Percentiles rank a stretch among this genome's conserved stretches.
Evolutionary conservation across 225 moss, liverwort and hornwort species (phyloP).

Genomic region (Anthoceros angustus): DNA sequence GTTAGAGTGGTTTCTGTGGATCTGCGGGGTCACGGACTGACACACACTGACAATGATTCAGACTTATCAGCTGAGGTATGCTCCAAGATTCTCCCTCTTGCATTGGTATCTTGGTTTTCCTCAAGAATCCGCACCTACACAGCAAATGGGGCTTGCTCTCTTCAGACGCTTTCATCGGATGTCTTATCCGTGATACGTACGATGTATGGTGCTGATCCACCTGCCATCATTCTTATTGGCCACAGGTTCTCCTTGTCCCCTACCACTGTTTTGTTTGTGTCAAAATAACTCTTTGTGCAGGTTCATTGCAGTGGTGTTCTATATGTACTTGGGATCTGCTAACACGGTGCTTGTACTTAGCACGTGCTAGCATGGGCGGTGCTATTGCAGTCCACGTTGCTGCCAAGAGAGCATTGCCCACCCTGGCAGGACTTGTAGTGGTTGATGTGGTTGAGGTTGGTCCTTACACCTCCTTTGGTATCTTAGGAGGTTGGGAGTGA

Average conservation of each 20-base stretch:
- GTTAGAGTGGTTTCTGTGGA: slow-evolving; percentile 89
- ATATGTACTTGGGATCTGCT: no score
- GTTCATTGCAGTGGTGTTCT: no score
- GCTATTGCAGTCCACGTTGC: slow-evolving; percentile 85
- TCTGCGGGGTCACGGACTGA: slow-evolving; percentile 79
- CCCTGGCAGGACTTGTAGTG: slow-evolving; percentile 83
- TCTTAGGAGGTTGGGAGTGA: no score
- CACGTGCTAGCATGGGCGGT: slow-evolving; percentile 83
- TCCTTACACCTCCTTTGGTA: background rate
- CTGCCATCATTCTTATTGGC: slow-evolving; percentile 77
- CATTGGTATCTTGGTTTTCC: background rate
- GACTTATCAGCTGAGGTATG: slow-evolving; percentile 90
- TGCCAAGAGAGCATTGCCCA: slow-evolving; percentile 61
- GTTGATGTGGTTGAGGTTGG: slow-evolving; percentile 97
- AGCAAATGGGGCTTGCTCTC: no score
- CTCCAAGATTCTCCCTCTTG: slow-evolving; percentile 14
- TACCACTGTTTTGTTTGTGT: background rate
- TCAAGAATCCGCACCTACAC: no score
- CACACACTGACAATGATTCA: slow-evolving; percentile 46
- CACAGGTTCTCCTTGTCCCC: slow-evolving; percentile 42
- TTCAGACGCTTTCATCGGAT: slow-evolving; percentile 67
- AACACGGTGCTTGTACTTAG: slow-evolving; percentile 25
- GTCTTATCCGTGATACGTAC: slow-evolving; percentile 47
- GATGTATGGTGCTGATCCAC: slow-evolving; percentile 57
- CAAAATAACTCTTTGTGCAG: no score